Evolutionary conservation across 306 rosid species (phyloP), one percentile per base, ranked within the genome.

Genomic region (Corylus avellana): DNA sequence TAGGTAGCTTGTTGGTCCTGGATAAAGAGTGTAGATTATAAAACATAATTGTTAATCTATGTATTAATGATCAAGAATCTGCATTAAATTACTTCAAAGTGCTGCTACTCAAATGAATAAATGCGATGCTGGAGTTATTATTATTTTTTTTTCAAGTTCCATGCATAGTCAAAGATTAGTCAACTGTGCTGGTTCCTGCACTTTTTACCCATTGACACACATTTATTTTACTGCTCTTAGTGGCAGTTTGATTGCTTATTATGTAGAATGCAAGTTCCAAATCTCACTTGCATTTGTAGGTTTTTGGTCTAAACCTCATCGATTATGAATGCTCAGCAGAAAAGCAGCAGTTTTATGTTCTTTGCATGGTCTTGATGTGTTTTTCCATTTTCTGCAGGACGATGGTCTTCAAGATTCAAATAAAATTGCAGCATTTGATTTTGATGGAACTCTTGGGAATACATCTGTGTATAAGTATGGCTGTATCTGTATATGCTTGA

Each of bases 381-480:
- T 56, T 67, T 68, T 74, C 77, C 46, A 82, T 78, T 72, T 76
- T 79, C 55, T 79, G 69, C 89, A 91, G 97, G 98, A 92, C 80
- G 93, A 87, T 57, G 92, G 97, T 73, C 89, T 90, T 25, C 87
- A 70, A 73, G 88, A 88, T 82, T 95, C 97, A 73, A 91, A 86
- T 77, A 95, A 95, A 90, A 89, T 95, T 80, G 98, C 98, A 14
- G 98, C 98, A 78, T 95, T 95, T 88, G 98, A 95, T 91, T 95
- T 95, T 82, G 98, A 95, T 85, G 98, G 97, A 56, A 92, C 97
- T 75, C 96, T 95, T 50, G 98, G 93, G 35, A 90, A 87, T 8
- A 95, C 98, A 76, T 83, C 78, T 44, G 91, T 94, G 77, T 85
- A 74, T 18, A 91, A 79, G 98, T 91, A 77, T 75, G 70, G 67